A percentile compares a stretch with the other conserved stretches of the same genome.
These are phyloP conservation scores for Sporisorium sorghi DNA, from an alignment of 1,284 basidiomycete genomes.

Conservation along the genomic window DNA sequence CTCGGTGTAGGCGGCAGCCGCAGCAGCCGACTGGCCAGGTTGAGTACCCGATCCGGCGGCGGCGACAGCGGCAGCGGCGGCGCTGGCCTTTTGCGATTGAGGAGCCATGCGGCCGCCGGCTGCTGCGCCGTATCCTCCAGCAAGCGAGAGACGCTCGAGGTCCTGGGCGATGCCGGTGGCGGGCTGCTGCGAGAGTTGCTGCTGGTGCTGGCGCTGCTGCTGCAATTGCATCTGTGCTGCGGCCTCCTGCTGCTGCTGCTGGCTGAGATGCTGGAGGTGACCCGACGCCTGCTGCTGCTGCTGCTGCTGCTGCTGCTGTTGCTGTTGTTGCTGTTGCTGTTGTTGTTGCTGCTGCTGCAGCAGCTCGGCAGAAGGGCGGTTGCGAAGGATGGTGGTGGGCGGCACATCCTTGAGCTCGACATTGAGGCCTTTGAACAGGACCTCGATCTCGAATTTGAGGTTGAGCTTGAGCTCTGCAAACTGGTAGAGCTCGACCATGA, in stretches of 20 bases:
- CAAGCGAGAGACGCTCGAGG: slow-evolving; percentile 59
- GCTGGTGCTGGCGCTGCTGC: slow-evolving; percentile 53
- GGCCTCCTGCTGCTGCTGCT: slow-evolving; percentile 51
- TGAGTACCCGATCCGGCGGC: slow-evolving; percentile 46
- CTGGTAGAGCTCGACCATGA: slow-evolving; percentile 95
- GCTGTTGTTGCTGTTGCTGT: slow-evolving; percentile 41
- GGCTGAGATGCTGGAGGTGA: slow-evolving; percentile 52
- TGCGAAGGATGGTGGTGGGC: slow-evolving; percentile 84
- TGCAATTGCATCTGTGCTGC: slow-evolving; percentile 39
- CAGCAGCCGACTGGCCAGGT: slow-evolving; percentile 48
- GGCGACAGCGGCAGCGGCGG: slow-evolving; percentile 41
- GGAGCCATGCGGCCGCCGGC: slow-evolving; percentile 38
- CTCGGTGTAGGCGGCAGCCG: slow-evolving; percentile 71
- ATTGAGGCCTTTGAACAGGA: slow-evolving; percentile 90
- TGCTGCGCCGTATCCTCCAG: slow-evolving; percentile 39
- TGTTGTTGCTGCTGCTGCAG: slow-evolving; percentile 49
- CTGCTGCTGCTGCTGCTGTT: slow-evolving; percentile 27
- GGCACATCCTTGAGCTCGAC: slow-evolving; percentile 89
- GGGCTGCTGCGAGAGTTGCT: slow-evolving; percentile 48
- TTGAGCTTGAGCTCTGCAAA: slow-evolving; percentile 96
- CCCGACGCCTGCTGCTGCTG: slow-evolving; percentile 36
- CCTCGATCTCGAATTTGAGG: slow-evolving; percentile 98
- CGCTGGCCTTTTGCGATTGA: slow-evolving; percentile 49
- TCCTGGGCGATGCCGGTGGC: slow-evolving; percentile 51
- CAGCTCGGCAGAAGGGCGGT: slow-evolving; percentile 64